Base-by-base conservation (phyloP, 2,329 filamentous ascomycete genomes). In the Ploettnerulaceae sp. region DNA sequence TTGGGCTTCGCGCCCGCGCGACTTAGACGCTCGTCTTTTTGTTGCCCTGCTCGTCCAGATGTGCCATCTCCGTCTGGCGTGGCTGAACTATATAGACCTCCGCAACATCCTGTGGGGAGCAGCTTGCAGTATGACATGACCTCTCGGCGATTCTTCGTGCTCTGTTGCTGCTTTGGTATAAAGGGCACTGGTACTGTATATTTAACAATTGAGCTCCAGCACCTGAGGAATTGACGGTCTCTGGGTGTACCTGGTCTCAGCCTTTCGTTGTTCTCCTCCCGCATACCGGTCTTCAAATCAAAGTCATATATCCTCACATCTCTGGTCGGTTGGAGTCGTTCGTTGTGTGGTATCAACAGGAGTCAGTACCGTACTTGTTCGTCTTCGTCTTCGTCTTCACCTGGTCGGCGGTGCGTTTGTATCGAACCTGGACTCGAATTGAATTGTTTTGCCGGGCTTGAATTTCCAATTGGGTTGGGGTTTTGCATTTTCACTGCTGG, bases 401-500 rank as follows among this genome's bases (percentile, higher is more conserved):
- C 31, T 25, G 24, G 28, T 31, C 21, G 22, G 47, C 50, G 22
- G 25, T 45, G 38, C 44, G 37, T 44, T 40, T 38, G 35, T 25
- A 7, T 28, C 25, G 24, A 24, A 25, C 15, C 21, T 32, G 35
- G 29, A 41, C 32, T 37, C 44, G 17, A 33, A 15, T 50, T 34
- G 7, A 12, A 7, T 7, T 28, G 25, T 28, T 28, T 28, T 7
- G 7, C 12, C 17, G 31, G 25, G 20, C 18, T 32, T 18, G n/a
- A 12, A 20, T 43, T 34, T 43, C 14, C 40, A 43, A 26, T 35
- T 26, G 40, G n/a, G 25, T 34, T 34, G 15, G 32, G 20, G 14
- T n/a, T 28, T 48, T 40, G 45, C 48, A 33, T 49, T 55, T 57
- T 57, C 56, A 61, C 56, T 52, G 57, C 57, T 57, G 57, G 57